Evolutionary conservation across 192 early-diverging fungal species (phyloP), one percentile per base, ranked within the genome.

Genomic region (Pecoramyces ruminantium): DNA sequence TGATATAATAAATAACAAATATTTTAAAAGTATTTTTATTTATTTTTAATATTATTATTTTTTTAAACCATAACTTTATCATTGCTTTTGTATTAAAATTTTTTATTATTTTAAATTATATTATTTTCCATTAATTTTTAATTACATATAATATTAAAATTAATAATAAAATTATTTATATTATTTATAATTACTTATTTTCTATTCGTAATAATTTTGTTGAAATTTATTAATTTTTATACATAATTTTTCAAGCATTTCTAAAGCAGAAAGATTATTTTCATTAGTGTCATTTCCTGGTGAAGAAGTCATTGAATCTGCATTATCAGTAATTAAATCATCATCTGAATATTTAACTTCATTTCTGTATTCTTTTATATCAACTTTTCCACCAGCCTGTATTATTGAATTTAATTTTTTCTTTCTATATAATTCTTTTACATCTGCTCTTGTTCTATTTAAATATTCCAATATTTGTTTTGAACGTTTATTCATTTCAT

Each of bases 401-500:
- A 67, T 67, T n/a, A 25, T 67, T 21, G 25, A 67, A 67, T 67
- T 67, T 67, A 67, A 67, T 67, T 9, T 67, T 8, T 67, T 67
- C 9, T 67, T 67, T 67, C 51, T 67, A 67, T 67, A 67, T 21
- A 67, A 67, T 67, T 67, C 51, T 67, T 67, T 67, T 9, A 67
- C 17, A 21, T 67, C 51, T 25, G 6, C 21, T n/a, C 51, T 67
- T 9, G 51, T 67, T n/a, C 90, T 85, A 29, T 84, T 82, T 13
- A 92, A 86, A 81, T 88, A 92, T 29, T 93, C 92, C 34, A 88
- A 83, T 29, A 93, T 83, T 38, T 89, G 90, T 83, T 90, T 92
- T 17, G 88, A 87, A 16, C 92, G 86, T 81, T 88, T 89, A 83
- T 85, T 90, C 92, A 92, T 93, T 78, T 93, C 92, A 39, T 81